Evolutionary conservation across 164 flowering plant species (phyloP), one percentile per base, ranked within the genome.

Genomic region (Macadamia integrifolia): DNA sequence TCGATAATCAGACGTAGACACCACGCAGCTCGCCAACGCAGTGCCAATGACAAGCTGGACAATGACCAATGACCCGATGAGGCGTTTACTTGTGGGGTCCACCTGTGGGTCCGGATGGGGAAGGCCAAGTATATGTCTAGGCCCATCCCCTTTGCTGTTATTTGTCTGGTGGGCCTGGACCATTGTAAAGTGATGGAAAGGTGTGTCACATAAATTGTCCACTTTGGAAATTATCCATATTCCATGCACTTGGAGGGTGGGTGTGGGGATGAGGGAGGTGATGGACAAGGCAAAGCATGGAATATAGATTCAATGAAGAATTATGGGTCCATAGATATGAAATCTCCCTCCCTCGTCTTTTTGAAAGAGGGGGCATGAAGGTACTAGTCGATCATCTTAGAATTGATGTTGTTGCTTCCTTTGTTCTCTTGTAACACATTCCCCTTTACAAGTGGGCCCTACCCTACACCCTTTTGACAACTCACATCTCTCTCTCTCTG

Each of bases 351-450:
- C 65, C 66, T 75, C 78, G 73, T 50, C 75, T 77, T 70, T 77
- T 70, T 71, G 73, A 32, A 76, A 76, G 69, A 70, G 63, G 75
- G 81, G 74, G 73, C 69, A 76, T 72, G 67, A 77, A 77, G 70
- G 67, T 66, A 48, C 66, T 68, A 62, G 58, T 64, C 50, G 71
- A 65, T 66, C 78, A 66, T 75, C 70, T 66, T 31, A 18, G 58
- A 66, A 64, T 72, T 80, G 78, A 69, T 71, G 75, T 74, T 68
- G 66, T 72, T 76, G 67, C 61, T 76, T 72, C 43, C 73, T 71
- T 75, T 70, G 59, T 68, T 66, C 69, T 77, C 35, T 79, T 60
- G 4, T 48, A 8, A 32, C 65, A 73, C 60, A n/a, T 48, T 40
- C 69, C 61, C 66, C 65, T 61, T 68, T 32, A 29, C 18, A 55